Percentiles rank a stretch among this genome's conserved stretches.
Conservation (phyloP, 768 basidiomycete species). For the Amanita jacksonii region DNA sequence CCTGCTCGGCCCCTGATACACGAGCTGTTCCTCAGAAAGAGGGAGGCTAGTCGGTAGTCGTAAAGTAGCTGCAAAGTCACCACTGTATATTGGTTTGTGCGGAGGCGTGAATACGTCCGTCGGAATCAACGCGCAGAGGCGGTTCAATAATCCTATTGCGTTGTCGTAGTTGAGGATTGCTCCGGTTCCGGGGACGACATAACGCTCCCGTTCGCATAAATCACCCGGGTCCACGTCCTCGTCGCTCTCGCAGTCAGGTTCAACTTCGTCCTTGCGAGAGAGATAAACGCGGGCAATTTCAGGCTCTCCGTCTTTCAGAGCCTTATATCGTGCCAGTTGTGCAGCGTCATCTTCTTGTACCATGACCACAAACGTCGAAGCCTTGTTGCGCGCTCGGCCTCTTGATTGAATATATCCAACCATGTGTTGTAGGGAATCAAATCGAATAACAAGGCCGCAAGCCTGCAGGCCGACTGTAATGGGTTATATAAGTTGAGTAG, state of each 20-base stretch:
- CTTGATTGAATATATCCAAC: conserved; percentile 85
- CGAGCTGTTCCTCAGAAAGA: conserved; percentile 41
- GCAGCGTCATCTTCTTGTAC: conserved; percentile 48
- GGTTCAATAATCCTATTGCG: conserved; percentile 58
- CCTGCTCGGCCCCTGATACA: conserved; percentile 48
- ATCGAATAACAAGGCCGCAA: conserved; percentile 81
- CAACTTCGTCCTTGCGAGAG: conserved; percentile 36
- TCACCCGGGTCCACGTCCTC: conserved; percentile 40
- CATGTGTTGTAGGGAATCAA: conserved; percentile 75
- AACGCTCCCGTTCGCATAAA: conserved; percentile 60
- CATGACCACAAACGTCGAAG: conserved; percentile 78
- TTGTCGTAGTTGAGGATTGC: conserved; percentile 76
- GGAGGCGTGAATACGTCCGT: conserved; percentile 58
- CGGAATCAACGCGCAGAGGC: conserved; percentile 72
- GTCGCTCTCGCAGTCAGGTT: conserved; percentile 32
- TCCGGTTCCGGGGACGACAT: conserved; percentile 59
- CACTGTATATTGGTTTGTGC: conserved; percentile 51
- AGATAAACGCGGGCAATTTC: conserved; percentile 58
- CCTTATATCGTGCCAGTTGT: conserved; percentile 48
- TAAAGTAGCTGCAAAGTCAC: conserved; percentile 50
- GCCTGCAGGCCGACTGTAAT: conserved; percentile 23
- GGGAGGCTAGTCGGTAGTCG: conserved; percentile 60
- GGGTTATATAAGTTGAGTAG: neutral
- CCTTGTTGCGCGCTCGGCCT: conserved; percentile 70
- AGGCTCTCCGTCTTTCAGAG: conserved; percentile 52